Conservation (phyloP, 1,284 basidiomycete species). For the Athelia psychrophila region DNA sequence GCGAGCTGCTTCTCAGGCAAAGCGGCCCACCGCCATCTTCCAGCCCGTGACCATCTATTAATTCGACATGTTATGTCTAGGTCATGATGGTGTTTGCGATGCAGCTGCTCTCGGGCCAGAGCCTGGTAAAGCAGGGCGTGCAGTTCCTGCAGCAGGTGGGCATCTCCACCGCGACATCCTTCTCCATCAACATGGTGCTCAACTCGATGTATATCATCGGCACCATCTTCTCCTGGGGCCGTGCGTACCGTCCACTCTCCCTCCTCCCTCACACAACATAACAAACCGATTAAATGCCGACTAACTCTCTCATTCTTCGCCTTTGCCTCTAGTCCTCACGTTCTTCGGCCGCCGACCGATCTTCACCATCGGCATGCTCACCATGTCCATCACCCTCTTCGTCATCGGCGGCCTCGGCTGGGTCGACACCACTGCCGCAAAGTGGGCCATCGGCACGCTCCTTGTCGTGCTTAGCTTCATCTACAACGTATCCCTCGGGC, state of each 20-base stretch:
- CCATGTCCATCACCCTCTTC: constrained; percentile 36
- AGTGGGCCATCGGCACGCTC: constrained; percentile 27
- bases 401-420: constrained; percentile 43
- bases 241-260: constrained; percentile 4
- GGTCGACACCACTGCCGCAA: constrained; percentile 10
- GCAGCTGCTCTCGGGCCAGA: constrained; percentile 17
- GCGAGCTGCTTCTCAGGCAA: too few species aligned
- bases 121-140: constrained; percentile 19
- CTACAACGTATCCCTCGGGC: constrained; percentile 34
- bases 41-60: background rate
- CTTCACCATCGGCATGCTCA: constrained; percentile 39
- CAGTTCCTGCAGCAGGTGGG: constrained; percentile 12
- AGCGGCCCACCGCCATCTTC: too few species aligned
- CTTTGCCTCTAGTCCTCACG: constrained; percentile 4
- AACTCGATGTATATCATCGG: constrained; percentile 12
- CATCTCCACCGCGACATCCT: constrained; percentile 9
- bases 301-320: background rate
- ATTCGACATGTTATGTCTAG: background rate
- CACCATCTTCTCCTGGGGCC: constrained; percentile 13
- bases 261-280: too few species aligned
- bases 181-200: constrained; percentile 15
- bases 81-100: constrained; percentile 22
- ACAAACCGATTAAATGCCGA: background rate
- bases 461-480: constrained; percentile 31
- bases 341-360: constrained; percentile 21